Conservation (phyloP, 2,329 filamentous ascomycete species). For the Cladosporium sphaerospermum region DNA sequence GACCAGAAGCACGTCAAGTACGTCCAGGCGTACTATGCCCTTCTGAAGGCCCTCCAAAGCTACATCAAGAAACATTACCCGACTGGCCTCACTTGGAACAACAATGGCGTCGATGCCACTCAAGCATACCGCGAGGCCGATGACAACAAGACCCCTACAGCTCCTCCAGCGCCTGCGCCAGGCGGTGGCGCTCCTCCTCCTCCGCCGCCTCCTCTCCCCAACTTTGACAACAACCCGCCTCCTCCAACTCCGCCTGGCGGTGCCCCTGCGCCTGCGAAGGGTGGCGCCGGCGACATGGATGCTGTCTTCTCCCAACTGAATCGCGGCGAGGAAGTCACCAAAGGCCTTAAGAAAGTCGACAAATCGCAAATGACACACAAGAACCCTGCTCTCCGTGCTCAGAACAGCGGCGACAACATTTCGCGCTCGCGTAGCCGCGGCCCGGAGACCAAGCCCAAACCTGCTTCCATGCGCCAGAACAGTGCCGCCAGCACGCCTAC, state of each 20-base stretch:
- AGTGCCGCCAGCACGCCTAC: conserved; percentile 19
- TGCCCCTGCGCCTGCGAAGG: conserved; percentile 36
- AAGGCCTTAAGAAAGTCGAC: conserved; percentile 86
- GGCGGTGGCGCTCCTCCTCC: conserved; percentile 58
- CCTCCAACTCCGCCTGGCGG: conserved; percentile 57
- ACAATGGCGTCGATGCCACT: conserved; percentile 64
- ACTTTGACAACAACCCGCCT: conserved; percentile 45
- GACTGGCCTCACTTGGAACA: conserved; percentile 80
- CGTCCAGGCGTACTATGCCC: conserved; percentile 84
- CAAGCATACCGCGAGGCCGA: conserved; percentile 60
- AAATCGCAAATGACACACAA: conserved; percentile 97
- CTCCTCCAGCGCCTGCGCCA: conserved; percentile 46
- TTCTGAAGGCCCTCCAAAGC: conserved; percentile 75
- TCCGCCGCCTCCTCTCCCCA: conserved; percentile 55
- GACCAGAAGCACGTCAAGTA: conserved; percentile 78
- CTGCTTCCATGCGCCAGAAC: conserved; percentile 44
- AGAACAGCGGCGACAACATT: conserved; percentile 48
- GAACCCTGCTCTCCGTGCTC: conserved; percentile 78
- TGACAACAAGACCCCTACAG: conserved; percentile 31
- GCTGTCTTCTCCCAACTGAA: conserved; percentile 92
- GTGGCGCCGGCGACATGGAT: conserved; percentile 56
- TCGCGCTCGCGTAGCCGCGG: conserved; percentile 73
- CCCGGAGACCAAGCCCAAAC: conserved; percentile 62
- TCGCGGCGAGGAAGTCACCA: conserved; percentile 79
- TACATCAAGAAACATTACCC: conserved; percentile 81